Base-by-base conservation (phyloP, 2,329 filamentous ascomycete genomes). In the Aurifilum marmelostoma region DNA sequence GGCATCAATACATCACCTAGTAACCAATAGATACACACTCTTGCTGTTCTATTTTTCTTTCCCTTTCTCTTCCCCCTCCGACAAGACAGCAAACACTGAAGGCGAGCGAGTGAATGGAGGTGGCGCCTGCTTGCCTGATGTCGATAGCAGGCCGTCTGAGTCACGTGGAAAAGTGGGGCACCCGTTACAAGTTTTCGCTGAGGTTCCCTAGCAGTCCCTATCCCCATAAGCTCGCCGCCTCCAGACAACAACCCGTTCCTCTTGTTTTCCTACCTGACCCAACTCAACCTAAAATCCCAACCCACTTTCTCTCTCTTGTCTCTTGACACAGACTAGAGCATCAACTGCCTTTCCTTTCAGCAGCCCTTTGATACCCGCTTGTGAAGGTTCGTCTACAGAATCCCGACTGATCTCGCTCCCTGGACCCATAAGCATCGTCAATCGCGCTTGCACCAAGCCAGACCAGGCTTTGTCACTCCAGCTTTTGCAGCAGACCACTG, bases 201-300 rank as follows among this genome's bases (percentile, higher is more conserved):
- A 68, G 63, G 56, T 71, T 68, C 68, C 58, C 32, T 59, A 32
- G 58, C 65, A 29, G 64, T 67, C 66, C 66, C 63, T 66, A 73
- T 75, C 76, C 77, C 77, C 77, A 75, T 76, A 77, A 77, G 76
- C 73, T 80, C 79, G 80, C 80, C 78, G 76, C 78, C 76, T 77
- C 79, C 78, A 80, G 80, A 81, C 81, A 71, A 67, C 63, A 64
- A 65, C 65, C 69, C 21, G 43, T n/a, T 47, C 54, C 67, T 68
- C 63, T 60, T 27, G 18, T 43, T 29, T 47, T 47, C 29, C 29
- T 34, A 60, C 47, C 65, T 21, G 47, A 52, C n/a, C 29, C 43
- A 34, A 67, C 24, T 14, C 56, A 37, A n/a, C 56, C 32, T 52
- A 47, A n/a, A 52, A 37, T 58, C 63, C 69, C 67, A 69, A 63